These are phyloP conservation scores for Mycena venus DNA, from an alignment of 768 basidiomycete genomes.

Conservation along the genomic window DNA sequence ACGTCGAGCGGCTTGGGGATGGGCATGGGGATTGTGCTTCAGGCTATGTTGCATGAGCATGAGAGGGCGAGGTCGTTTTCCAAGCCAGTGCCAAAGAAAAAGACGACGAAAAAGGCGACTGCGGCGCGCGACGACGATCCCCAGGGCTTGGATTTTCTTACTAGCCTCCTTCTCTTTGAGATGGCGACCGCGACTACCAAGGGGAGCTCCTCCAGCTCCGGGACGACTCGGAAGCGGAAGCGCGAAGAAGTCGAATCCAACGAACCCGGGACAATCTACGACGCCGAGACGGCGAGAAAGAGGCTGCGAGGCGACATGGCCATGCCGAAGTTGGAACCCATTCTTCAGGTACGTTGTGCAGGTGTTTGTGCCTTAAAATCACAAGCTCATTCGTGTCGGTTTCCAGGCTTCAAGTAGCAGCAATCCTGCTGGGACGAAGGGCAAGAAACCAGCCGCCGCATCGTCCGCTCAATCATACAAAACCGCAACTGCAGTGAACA, in stretches of 20 bases:
- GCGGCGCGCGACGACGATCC: neutral
- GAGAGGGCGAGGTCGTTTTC: neutral
- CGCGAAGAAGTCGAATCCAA: neutral
- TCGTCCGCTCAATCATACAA: neutral
- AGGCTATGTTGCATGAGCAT: constrained; percentile 16
- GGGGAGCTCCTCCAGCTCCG: neutral
- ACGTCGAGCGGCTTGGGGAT: neutral
- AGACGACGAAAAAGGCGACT: constrained; percentile 3
- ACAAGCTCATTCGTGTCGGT: neutral
- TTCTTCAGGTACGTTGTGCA: neutral
- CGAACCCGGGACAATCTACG: constrained; percentile 7
- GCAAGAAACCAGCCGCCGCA: neutral
- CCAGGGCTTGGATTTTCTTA: neutral
- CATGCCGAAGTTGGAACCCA: constrained; percentile 13
- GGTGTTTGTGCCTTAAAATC: neutral
- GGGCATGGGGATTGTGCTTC: neutral
- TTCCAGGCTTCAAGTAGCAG: neutral
- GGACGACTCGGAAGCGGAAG: constrained; percentile 4
- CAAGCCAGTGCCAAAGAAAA: constrained; percentile 8
- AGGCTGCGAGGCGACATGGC: constrained; percentile 16
- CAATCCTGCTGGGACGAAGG: neutral
- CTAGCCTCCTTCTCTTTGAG: neutral
- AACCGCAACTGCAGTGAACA: neutral
- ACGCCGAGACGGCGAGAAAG: constrained; percentile 11
- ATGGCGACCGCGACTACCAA: neutral